Evolutionary conservation across 805 yeast genomes (phyloP).

Genomic region (Nakazawaea laoshanensis): DNA sequence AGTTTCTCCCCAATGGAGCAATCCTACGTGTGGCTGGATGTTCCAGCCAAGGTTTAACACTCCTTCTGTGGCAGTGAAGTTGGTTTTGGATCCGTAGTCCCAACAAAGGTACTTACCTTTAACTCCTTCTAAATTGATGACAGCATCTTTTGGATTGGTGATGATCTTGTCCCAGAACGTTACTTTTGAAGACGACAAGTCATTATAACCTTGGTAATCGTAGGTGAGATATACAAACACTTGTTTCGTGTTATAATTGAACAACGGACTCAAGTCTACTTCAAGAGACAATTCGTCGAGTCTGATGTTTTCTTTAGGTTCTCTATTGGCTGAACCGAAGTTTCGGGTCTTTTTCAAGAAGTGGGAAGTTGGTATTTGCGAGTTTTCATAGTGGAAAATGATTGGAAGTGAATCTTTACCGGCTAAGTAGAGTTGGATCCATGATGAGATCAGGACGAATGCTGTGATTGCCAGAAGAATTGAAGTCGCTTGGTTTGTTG

Average conservation of each 20-base stretch:
- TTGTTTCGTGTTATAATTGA: conserved; percentile 97
- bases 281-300: conserved; percentile 60
- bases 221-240: conserved; percentile 88
- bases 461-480: conserved; percentile 37
- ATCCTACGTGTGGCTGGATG: conserved; percentile 86
- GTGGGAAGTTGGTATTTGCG: conserved; percentile 4
- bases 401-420: no score
- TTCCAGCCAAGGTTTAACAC: conserved; percentile 76
- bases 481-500: conserved; percentile 46
- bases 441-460: conserved; percentile 38
- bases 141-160: conserved; percentile 43
- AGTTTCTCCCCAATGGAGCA: conserved; percentile 60
- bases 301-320: conserved; percentile 69
- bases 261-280: conserved; percentile 67
- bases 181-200: conserved; percentile 44
- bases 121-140: conserved; percentile 37
- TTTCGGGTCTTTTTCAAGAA: conserved; percentile 13
- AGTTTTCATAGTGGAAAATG: no score
- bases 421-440: conserved; percentile 33
- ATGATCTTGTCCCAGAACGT: conserved; percentile 91
- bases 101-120: conserved; percentile 79
- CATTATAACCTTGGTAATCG: conserved; percentile 51
- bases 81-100: conserved; percentile 53
- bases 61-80: conserved; percentile 57
- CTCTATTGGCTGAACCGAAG: conserved; percentile 53